A percentile compares a stretch with the other conserved stretches of the same genome.
Evolutionary conservation across 768 basidiomycete genomes (phyloP).

Genomic region (Suillus paluster): DNA sequence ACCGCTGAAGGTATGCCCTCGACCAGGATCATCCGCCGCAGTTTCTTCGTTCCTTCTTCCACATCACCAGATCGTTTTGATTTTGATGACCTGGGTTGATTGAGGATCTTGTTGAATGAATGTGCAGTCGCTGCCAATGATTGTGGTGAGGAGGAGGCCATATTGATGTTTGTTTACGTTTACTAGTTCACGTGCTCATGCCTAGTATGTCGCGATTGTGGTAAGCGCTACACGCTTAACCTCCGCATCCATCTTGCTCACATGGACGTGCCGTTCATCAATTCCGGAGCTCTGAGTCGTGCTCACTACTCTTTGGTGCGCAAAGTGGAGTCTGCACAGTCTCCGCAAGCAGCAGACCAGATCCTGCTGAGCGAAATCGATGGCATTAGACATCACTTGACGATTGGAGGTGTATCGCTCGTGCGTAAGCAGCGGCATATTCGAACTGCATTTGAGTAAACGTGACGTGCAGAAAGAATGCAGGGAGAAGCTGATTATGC

Average conservation of each 20-base stretch:
- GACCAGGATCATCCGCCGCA: conserved; percentile 85
- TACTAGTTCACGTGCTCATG: conserved; percentile 10
- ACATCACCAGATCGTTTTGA: conserved; percentile 66
- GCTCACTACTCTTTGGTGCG: conserved; percentile 78
- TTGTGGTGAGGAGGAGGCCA: conserved; percentile 28
- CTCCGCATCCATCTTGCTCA: conserved; percentile 1
- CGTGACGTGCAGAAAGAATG: conserved; percentile 53
- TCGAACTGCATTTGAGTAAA: conserved; percentile 14
- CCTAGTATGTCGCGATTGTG: conserved; percentile 5
- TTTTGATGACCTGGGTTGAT: conserved; percentile 70
- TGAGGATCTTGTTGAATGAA: conserved; percentile 81
- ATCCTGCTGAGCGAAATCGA: conserved; percentile 63
- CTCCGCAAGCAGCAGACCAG: conserved; percentile 63
- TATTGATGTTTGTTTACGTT: conserved; percentile 13
- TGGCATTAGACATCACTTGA: conserved; percentile 54
- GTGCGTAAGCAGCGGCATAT: conserved; percentile 46
- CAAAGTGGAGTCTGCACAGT: conserved; percentile 65
- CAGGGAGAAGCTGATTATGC: conserved; percentile 67
- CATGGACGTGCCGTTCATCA: conserved; percentile 81
- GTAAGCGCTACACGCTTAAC: conserved; percentile 19
- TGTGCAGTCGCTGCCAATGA: conserved; percentile 54
- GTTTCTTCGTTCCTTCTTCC: conserved; percentile 84
- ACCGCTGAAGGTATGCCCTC: conserved; percentile 84
- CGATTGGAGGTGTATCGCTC: conserved; percentile 46
- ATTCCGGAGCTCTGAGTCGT: conserved; percentile 78